Evolutionary conservation across 129 eudicot genomes (phyloP), one percentile per base, ranked within the genome.

Genomic region (Pseudognaphalium luteoalbum): DNA sequence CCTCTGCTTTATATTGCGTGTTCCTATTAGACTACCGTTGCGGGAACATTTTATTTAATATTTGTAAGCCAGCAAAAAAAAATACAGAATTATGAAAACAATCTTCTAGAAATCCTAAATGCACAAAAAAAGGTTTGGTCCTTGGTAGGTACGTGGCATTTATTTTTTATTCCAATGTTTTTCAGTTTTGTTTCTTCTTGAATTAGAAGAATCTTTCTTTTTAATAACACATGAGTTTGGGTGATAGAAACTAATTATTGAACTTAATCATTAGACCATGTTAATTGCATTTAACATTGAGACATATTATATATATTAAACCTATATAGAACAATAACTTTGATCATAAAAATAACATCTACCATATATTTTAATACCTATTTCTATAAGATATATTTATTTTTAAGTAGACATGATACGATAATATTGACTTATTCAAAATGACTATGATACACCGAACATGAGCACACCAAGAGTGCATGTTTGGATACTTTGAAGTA

Each of bases 161-260:
- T 73, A 66, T 54, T 52, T 64, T 30, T 39, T 25, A 25, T 25
- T 72, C 37, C 54, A 37, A 52, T 41, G 83, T 80, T 80, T 75
- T 80, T 67, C 19, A 56, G 69, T 73, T 73, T 80, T 80, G 83
- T 73, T 54, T 73, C 66, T 35, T 35, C 57, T 15, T n/a, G 30
- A 42, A 32, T 39, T 41, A 73, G 67, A 73, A 37, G 83, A 80
- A 80, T 80, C 83, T 80, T 66, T 56, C 42, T 19, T 66, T 73
- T 66, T 52, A 79, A 65, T 41, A 44, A 7, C 75, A 73, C 79
- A 80, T 80, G 79, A 80, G 79, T 73, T 66, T 73, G 54, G 79
- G 73, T 68, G 68, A 73, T 80, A 25, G 39, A 80, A 80, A 37
- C 79, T 66, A 80, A 80, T 80, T 73, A 80, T 80, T 80, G 83